Percentiles rank a stretch among this genome's conserved stretches.
These are phyloP conservation scores for Aspergillus ustus DNA, from an alignment of 2,329 filamentous ascomycete genomes.

Conservation along the genomic window DNA sequence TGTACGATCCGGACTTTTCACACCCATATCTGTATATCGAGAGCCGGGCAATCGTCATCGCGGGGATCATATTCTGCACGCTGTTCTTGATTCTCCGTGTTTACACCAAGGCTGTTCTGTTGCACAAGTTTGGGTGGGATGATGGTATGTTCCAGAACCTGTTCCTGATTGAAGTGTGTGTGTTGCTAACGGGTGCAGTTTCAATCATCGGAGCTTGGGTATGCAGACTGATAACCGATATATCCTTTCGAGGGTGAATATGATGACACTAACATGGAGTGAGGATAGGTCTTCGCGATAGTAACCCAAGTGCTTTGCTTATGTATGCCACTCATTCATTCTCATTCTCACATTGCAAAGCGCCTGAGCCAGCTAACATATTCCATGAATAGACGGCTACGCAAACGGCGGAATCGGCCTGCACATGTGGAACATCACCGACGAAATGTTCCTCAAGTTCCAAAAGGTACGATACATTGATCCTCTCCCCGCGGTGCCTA, in stretches of 20 bases:
- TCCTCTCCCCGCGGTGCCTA: no score
- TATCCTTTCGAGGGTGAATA: no score
- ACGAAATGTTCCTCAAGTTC: constrained; percentile 20
- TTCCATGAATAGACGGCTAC: constrained; percentile 20
- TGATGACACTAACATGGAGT: no score
- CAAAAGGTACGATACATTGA: constrained; percentile 23
- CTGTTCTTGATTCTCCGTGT: constrained; percentile 12
- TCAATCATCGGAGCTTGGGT: constrained; percentile 31
- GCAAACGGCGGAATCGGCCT: constrained; percentile 25
- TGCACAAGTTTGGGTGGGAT: constrained; percentile 24
- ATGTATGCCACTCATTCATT: constrained; percentile 8
- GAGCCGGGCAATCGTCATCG: constrained; percentile 7
- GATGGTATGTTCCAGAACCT: constrained; percentile 20
- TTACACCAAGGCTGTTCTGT: constrained; percentile 15
- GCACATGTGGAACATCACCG: constrained; percentile 28
- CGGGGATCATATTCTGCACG: constrained; percentile 13
- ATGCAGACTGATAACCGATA: background rate
- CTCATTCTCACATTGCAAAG: background rate
- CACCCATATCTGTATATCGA: constrained; percentile 14
- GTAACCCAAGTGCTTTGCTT: constrained; percentile 22
- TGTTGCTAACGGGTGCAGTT: constrained; percentile 20
- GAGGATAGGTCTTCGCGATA: constrained; percentile 20
- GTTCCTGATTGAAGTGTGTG: no score
- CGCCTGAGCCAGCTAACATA: background rate
- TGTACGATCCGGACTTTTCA: constrained; percentile 19